Percentiles rank a stretch among this genome's conserved stretches.
These are phyloP conservation scores for Pseudocercospora fuligena DNA, from an alignment of 2,329 filamentous ascomycete species.

Conservation along the genomic window DNA sequence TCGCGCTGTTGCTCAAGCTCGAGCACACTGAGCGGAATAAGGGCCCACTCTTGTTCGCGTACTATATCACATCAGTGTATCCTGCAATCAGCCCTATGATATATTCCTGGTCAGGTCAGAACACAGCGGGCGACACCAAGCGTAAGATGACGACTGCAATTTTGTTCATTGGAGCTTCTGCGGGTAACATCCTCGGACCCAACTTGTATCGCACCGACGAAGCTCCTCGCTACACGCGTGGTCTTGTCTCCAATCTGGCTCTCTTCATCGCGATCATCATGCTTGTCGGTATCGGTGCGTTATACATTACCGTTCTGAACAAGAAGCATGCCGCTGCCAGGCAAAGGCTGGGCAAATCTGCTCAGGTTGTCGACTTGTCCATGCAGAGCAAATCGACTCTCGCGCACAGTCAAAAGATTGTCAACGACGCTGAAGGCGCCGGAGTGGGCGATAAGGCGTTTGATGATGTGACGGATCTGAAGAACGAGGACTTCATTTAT, in stretches of 20 bases:
- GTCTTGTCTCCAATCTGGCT: conserved; percentile 63
- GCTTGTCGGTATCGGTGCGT: conserved; percentile 51
- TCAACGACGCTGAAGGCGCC: conserved; percentile 39
- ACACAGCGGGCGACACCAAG: conserved; percentile 72
- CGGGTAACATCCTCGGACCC: conserved; percentile 70
- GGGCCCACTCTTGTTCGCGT: conserved; percentile 60
- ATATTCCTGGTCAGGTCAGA: conserved; percentile 65
- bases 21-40: conserved; percentile 53
- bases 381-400: conserved; percentile 58
- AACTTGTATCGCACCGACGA: conserved; percentile 67
- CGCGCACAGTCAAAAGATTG: conserved; percentile 40
- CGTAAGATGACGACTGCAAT: conserved; percentile 68
- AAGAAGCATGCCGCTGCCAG: conserved; percentile 59
- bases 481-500: conserved; percentile 69
- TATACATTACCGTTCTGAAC: conserved; percentile 61
- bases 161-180: conserved; percentile 68
- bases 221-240: conserved; percentile 62
- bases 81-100: conserved; percentile 65
- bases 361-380: conserved; percentile 62
- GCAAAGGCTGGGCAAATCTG: conserved; percentile 64
- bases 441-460: conserved; percentile 56
- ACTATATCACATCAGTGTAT: conserved; percentile 65
- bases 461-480: conserved; percentile 63
- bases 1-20: conserved; percentile 58
- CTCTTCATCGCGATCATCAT: conserved; percentile 66